These are phyloP conservation scores for Chlamydomonas applanata DNA, from an alignment of 139 green algal species.

Conservation along the genomic window DNA sequence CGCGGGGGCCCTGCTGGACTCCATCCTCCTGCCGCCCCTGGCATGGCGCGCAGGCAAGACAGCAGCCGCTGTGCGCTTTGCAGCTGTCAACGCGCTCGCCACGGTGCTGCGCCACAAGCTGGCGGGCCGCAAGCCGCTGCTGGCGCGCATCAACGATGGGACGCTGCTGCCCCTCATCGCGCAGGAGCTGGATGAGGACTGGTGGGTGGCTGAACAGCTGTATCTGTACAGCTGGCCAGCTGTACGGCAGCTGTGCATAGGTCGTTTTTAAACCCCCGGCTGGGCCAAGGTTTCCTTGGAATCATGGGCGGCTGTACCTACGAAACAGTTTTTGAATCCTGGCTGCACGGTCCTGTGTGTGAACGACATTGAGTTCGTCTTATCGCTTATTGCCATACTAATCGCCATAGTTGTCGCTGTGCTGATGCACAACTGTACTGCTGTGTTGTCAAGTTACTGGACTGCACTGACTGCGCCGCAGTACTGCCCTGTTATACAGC, in stretches of 20 bases:
- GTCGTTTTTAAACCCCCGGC: too few species aligned
- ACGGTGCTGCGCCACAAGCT: constrained; percentile 48
- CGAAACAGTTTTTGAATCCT: too few species aligned
- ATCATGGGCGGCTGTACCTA: too few species aligned
- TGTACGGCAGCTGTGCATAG: too few species aligned
- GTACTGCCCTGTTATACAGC: too few species aligned
- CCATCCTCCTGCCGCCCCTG: constrained; percentile 64
- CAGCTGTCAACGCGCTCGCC: constrained; percentile 57
- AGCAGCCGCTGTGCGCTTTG: constrained; percentile 69
- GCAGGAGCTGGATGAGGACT: constrained; percentile 79
- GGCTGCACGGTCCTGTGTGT: too few species aligned
- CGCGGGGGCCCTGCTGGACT: constrained; percentile 28
- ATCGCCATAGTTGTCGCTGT: constrained; percentile 52
- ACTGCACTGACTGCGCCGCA: background rate
- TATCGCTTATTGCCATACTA: too few species aligned
- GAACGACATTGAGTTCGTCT: too few species aligned
- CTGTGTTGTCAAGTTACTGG: constrained; percentile 20
- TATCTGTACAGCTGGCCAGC: too few species aligned
- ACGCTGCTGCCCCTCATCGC: constrained; percentile 62
- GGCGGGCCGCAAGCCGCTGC: background rate
- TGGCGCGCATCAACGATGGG: constrained; percentile 5
- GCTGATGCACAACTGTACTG: too few species aligned
- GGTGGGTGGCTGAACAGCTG: too few species aligned
- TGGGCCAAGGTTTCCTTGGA: too few species aligned
- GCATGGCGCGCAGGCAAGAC: constrained; percentile 76